Conservation (phyloP, 306 rosid species). For the Cicer judaicum region DNA sequence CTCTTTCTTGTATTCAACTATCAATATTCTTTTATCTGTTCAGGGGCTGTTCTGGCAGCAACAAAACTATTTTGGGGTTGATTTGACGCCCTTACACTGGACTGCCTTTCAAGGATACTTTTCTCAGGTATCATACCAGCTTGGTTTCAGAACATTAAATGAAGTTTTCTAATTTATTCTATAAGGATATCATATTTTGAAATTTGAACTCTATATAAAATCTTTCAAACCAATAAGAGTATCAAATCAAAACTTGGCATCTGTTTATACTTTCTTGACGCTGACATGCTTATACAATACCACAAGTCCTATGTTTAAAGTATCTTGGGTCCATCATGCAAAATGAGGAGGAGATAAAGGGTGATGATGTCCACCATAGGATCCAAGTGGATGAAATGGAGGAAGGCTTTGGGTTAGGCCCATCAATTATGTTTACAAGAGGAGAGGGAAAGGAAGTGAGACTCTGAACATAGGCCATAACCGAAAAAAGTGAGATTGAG, state of each 20-base stretch:
- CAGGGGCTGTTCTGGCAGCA: slow-evolving; percentile 98
- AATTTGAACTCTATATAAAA: slow-evolving; percentile 4
- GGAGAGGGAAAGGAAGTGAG: no score
- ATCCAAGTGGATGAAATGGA: neutral
- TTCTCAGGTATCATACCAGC: slow-evolving; percentile 67
- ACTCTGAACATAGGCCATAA: no score
- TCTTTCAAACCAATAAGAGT: neutral
- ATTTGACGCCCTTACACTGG: slow-evolving; percentile 78
- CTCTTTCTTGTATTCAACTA: neutral
- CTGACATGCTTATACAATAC: neutral
- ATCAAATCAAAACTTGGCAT: neutral
- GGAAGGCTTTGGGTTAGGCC: no score
- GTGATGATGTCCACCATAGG: neutral
- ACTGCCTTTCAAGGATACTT: slow-evolving; percentile 88
- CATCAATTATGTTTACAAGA: no score
- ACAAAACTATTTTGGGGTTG: slow-evolving; percentile 82
- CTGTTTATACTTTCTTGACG: neutral
- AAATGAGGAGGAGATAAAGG: neutral
- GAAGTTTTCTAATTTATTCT: slow-evolving; percentile 19
- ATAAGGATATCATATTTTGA: slow-evolving; percentile 23
- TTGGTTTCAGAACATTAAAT: slow-evolving; percentile 14
- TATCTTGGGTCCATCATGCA: neutral
- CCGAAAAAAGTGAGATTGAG: no score
- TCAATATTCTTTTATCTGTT: slow-evolving; percentile 25
- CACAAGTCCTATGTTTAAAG: neutral